Evolutionary conservation across 768 basidiomycete species (phyloP).

Genomic region (Pleurotus sapidus): DNA sequence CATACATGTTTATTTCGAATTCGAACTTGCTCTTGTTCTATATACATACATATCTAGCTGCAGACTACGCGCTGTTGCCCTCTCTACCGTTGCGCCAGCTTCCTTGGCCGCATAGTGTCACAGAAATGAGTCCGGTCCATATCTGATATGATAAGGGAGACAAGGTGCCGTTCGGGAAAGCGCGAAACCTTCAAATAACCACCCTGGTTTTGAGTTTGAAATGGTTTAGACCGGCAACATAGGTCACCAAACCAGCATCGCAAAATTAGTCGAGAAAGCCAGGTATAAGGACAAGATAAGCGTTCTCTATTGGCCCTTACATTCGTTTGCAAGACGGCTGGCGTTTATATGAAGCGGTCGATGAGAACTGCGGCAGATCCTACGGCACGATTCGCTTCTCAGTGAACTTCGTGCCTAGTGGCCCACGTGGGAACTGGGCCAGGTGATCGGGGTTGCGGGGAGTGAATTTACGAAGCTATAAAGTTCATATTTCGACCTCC

Average conservation of each 20-base stretch:
- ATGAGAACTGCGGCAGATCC: neutral
- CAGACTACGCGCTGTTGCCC: too few species aligned
- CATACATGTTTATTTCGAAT: too few species aligned
- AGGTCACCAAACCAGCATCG: neutral
- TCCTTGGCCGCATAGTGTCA: too few species aligned
- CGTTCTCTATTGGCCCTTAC: neutral
- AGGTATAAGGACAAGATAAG: neutral
- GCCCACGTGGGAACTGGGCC: neutral
- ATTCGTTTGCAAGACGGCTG: too few species aligned
- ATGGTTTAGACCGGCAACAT: slow-evolving; percentile 3
- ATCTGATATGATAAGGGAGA: slow-evolving; percentile 2
- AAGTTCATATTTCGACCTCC: slow-evolving; percentile 10
- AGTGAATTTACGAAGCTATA: slow-evolving; percentile 8
- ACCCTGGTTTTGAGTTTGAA: neutral
- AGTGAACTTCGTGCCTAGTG: neutral
- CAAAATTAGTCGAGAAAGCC: too few species aligned
- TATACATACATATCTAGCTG: too few species aligned
- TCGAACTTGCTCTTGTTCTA: too few species aligned
- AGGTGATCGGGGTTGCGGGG: slow-evolving; percentile 8
- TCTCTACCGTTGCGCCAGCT: too few species aligned
- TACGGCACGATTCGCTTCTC: neutral
- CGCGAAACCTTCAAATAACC: slow-evolving; percentile 1
- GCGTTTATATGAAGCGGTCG: neutral
- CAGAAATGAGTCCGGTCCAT: neutral
- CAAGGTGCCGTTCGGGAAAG: neutral